Conservation (phyloP, 73 alveolate species). For the Tetrahymena malaccensis region DNA sequence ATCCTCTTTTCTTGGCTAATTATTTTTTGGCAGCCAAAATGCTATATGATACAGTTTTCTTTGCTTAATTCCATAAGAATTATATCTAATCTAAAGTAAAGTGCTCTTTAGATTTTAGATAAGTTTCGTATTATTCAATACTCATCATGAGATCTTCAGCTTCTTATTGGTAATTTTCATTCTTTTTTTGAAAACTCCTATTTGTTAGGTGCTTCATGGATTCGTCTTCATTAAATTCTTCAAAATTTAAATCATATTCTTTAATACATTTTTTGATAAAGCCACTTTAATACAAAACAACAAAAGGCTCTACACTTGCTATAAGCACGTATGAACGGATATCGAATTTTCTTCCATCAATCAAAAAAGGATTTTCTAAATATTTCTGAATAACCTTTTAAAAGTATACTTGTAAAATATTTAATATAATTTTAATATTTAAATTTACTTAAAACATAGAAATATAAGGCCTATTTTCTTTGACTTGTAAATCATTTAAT, state of each 20-base stretch:
- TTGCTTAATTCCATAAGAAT: not conserved
- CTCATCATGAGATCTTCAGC: not conserved
- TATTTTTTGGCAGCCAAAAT: not conserved
- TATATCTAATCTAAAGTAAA: not conserved
- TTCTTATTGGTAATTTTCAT: not conserved
- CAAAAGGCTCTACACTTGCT: conserved; percentile 64
- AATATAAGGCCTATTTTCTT: not conserved
- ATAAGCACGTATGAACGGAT: conserved; percentile 76
- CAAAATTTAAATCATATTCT: conserved; percentile 15
- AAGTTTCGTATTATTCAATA: not conserved
- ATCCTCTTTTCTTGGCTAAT: not conserved
- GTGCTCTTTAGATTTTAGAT: not conserved
- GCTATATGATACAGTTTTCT: not conserved
- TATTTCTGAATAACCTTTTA: conserved; percentile 3
- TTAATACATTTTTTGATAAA: conserved; percentile 53
- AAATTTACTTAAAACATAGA: not conserved
- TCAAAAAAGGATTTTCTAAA: conserved; percentile 21
- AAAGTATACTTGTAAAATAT: not conserved
- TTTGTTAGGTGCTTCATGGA: not conserved
- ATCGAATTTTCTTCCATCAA: conserved; percentile 86
- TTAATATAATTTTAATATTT: not conserved
- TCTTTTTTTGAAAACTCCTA: not conserved
- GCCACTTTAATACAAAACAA: conserved; percentile 59
- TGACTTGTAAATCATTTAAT: not conserved
- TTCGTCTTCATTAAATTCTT: not conserved